Conservation (phyloP, 352 stramenopile species). For the Globisporangium nunn region DNA sequence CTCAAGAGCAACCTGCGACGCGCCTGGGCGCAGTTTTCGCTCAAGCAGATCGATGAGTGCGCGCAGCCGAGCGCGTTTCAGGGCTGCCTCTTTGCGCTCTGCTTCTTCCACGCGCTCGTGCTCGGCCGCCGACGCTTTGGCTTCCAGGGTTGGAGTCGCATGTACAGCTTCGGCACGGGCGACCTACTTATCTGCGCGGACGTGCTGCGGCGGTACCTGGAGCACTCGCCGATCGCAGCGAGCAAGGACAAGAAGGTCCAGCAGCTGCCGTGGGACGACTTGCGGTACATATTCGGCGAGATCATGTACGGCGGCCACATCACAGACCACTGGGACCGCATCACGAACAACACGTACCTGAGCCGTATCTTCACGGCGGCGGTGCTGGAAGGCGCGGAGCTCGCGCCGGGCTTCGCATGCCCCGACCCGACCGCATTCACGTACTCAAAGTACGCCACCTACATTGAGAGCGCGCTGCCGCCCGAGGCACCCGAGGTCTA, state of each 20-base stretch:
- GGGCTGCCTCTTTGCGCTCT: slow-evolving; percentile 90
- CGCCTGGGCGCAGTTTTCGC: slow-evolving; percentile 71
- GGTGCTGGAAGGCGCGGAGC: slow-evolving; percentile 41
- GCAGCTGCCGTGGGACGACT: slow-evolving; percentile 71
- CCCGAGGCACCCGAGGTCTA: slow-evolving; percentile 61
- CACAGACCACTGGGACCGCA: slow-evolving; percentile 78
- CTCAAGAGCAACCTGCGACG: slow-evolving; percentile 76
- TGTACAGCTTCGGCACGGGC: slow-evolving; percentile 93
- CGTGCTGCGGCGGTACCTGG: slow-evolving; percentile 64
- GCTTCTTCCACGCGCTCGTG: slow-evolving; percentile 92
- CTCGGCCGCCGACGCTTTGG: slow-evolving; percentile 88
- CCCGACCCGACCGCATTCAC: slow-evolving; percentile 60
- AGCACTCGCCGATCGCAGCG: slow-evolving; percentile 14
- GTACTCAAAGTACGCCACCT: slow-evolving; percentile 93
- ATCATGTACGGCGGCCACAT: slow-evolving; percentile 90
- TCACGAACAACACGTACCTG: slow-evolving; percentile 78
- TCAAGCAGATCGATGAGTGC: slow-evolving; percentile 72
- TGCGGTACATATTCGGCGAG: slow-evolving; percentile 90
- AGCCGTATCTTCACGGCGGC: slow-evolving; percentile 55
- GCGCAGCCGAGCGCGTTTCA: slow-evolving; percentile 84
- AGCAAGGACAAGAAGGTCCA: slow-evolving; percentile 11
- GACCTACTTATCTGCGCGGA: slow-evolving; percentile 91
- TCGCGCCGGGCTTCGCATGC: slow-evolving; percentile 69
- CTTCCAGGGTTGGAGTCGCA: slow-evolving; percentile 88
- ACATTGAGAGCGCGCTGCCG: slow-evolving; percentile 66